These are phyloP conservation scores for Rubia peregrina DNA, from an alignment of 305 asterid species.

Conservation along the genomic window DNA sequence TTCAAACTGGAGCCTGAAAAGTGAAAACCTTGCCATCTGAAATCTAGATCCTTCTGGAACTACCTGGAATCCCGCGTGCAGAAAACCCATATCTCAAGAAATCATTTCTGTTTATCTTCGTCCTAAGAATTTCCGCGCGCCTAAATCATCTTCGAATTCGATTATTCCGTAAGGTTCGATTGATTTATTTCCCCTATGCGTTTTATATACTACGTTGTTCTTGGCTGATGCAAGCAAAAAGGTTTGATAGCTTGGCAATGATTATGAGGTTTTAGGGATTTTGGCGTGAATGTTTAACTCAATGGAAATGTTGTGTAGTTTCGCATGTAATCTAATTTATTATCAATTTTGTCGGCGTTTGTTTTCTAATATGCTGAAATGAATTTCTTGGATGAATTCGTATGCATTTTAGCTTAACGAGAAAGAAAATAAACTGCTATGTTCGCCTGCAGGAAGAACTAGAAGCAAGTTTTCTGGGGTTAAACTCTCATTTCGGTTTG, in stretches of 20 bases:
- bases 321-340: not conserved
- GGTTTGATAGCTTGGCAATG: not conserved
- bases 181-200: not conserved
- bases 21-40: conserved; percentile 4
- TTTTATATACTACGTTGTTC: not conserved
- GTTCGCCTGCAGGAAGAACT: not conserved
- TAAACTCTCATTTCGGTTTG: not conserved
- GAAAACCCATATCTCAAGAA: not conserved
- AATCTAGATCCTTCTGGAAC: conserved; percentile 22
- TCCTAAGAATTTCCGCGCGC: not conserved
- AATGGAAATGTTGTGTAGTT: not conserved
- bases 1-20: not conserved
- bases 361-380: not conserved
- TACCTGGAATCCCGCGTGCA: not conserved
- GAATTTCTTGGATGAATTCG: not conserved
- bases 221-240: not conserved
- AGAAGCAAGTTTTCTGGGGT: not conserved
- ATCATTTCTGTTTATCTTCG: not conserved
- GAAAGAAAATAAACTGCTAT: not conserved
- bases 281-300: not conserved
- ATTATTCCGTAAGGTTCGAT: conserved; percentile 4
- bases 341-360: not conserved
- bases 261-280: conserved; percentile 1
- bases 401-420: not conserved
- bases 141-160: not conserved